These are phyloP conservation scores for Polygonum maritimum DNA, from an alignment of 148 eudicot species.

Conservation along the genomic window DNA sequence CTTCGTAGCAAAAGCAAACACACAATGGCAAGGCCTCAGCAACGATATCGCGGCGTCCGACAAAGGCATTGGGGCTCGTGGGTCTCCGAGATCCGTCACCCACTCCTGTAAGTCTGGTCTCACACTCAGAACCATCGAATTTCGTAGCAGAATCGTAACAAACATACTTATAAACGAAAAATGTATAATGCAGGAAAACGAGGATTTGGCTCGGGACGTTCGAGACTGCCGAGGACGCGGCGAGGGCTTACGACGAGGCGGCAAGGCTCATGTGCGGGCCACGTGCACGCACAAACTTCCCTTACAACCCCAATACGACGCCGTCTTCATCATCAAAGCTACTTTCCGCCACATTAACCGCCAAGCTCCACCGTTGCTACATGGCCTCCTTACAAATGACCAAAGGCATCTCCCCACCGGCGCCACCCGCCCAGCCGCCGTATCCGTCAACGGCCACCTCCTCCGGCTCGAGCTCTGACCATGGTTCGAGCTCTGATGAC, in stretches of 20 bases:
- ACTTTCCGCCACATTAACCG: slow-evolving; percentile 63
- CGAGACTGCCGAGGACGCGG: slow-evolving; percentile 82
- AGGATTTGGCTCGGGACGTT: slow-evolving; percentile 80
- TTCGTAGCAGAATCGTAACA: background rate
- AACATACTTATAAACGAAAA: background rate
- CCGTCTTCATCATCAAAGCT: slow-evolving; percentile 45
- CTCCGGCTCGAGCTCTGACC: background rate
- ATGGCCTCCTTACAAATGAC: slow-evolving; percentile 37
- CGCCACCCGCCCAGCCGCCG: background rate
- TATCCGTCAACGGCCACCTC: background rate
- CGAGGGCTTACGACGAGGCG: slow-evolving; percentile 74
- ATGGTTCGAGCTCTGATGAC: background rate
- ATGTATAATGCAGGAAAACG: slow-evolving; percentile 42
- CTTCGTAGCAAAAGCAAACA: background rate
- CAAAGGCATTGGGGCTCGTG: slow-evolving; percentile 95
- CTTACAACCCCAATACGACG: slow-evolving; percentile 54
- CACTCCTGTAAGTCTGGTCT: slow-evolving; percentile 43
- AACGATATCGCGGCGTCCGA: slow-evolving; percentile 63
- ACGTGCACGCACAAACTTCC: slow-evolving; percentile 68
- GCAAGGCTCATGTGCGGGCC: slow-evolving; percentile 79
- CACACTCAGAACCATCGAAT: background rate
- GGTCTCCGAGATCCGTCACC: slow-evolving; percentile 89
- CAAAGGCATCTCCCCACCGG: background rate
- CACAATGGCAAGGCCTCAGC: slow-evolving; percentile 67
- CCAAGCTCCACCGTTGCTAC: slow-evolving; percentile 71